Evolutionary conservation across 169 alveolate species (phyloP).

Genomic region (Cyclospora cayetanensis): DNA sequence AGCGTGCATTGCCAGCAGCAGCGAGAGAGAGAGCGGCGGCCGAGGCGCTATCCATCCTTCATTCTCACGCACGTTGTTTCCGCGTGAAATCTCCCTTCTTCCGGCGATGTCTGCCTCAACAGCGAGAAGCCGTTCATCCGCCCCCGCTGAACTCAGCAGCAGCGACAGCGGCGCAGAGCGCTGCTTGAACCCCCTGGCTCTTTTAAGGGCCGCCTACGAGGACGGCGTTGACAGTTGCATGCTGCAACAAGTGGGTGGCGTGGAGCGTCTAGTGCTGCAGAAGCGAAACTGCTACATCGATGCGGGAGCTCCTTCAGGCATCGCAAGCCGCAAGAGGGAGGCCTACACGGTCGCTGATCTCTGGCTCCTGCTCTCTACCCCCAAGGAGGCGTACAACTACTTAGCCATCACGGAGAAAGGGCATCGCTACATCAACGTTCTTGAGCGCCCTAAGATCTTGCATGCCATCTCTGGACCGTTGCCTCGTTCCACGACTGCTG

Average conservation of each 20-base stretch:
- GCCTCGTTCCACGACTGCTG: background rate
- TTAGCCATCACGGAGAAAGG: constrained; percentile 52
- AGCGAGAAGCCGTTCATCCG: too few relatives aligned
- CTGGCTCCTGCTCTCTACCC: constrained; percentile 64
- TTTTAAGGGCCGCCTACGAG: background rate
- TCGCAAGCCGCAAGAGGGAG: constrained; percentile 52
- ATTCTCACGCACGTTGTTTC: too few relatives aligned
- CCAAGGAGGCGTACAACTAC: constrained; percentile 56
- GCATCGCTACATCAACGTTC: constrained; percentile 43
- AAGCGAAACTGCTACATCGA: constrained; percentile 41
- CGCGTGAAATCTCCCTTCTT: too few relatives aligned
- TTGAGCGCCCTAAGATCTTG: constrained; percentile 33
- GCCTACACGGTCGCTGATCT: constrained; percentile 51
- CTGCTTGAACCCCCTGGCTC: constrained; percentile 11
- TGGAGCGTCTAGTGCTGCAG: constrained; percentile 52
- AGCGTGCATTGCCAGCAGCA: too few relatives aligned
- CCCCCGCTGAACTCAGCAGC: too few relatives aligned
- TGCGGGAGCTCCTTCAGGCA: constrained; percentile 48
- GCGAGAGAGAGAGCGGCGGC: too few relatives aligned
- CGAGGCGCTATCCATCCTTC: too few relatives aligned
- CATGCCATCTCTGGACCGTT: background rate
- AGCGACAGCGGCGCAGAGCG: background rate
- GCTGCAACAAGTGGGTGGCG: constrained; percentile 50
- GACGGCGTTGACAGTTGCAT: background rate
- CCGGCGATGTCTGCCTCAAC: too few relatives aligned